Evolutionary conservation across 164 flowering plant species (phyloP).

Genomic region (Macadamia tetraphylla): DNA sequence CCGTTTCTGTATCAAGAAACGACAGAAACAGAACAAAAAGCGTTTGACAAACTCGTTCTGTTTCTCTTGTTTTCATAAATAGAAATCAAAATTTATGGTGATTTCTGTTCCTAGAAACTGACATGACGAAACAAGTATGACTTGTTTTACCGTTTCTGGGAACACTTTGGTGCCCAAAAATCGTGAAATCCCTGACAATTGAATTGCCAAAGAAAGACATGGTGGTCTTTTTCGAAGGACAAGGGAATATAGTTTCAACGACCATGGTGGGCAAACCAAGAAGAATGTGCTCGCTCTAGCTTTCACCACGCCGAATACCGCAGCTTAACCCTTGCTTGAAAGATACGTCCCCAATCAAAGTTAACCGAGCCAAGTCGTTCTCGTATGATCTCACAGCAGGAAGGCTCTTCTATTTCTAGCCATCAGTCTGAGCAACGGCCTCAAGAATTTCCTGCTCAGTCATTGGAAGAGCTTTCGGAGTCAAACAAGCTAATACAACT

Average conservation of each 20-base stretch:
- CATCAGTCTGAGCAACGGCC: constrained; percentile 38
- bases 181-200: too few relatives aligned
- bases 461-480: constrained; percentile 23
- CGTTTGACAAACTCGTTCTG: too few relatives aligned
- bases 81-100: too few relatives aligned
- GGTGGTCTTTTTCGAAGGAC: constrained; percentile 38
- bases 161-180: too few relatives aligned
- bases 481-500: constrained; percentile 18
- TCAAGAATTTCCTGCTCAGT: constrained; percentile 47
- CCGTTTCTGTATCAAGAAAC: too few relatives aligned
- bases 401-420: constrained; percentile 22
- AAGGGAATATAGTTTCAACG: constrained; percentile 80
- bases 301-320: too few relatives aligned
- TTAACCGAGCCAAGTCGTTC: constrained; percentile 59
- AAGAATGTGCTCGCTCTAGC: constrained; percentile 61
- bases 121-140: too few relatives aligned
- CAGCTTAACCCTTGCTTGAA: constrained; percentile 68
- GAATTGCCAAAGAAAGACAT: too few relatives aligned
- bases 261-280: constrained; percentile 66
- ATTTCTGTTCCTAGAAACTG: too few relatives aligned
- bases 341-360: constrained; percentile 61
- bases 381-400: constrained; percentile 74
- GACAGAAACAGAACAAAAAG: too few relatives aligned
- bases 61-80: too few relatives aligned
- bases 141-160: too few relatives aligned